A percentile compares a stretch with the other conserved stretches of the same genome.
phyloP scores from a whole-genome alignment of 2,329 filamentous ascomycete species.

The Ophiostoma sp. region DNA sequence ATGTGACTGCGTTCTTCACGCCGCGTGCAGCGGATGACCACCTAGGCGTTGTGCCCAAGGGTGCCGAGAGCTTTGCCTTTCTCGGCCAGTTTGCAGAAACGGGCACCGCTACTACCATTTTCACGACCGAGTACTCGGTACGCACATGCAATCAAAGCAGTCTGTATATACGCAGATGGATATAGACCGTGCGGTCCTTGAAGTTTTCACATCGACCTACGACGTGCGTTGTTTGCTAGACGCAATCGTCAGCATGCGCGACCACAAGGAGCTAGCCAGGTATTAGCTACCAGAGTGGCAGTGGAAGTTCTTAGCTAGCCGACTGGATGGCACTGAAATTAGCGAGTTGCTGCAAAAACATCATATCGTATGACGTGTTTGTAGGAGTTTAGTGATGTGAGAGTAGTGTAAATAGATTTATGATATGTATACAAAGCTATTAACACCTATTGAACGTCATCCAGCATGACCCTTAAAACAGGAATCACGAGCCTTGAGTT shows the following conservation, averaged over 20 bases:
- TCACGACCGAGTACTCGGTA: conserved; percentile 38
- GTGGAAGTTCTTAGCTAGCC: conserved; percentile 22
- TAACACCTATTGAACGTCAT: not conserved
- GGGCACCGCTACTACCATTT: conserved; percentile 34
- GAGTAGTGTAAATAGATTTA: not conserved
- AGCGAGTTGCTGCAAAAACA: conserved; percentile 27
- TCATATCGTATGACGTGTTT: conserved; percentile 19
- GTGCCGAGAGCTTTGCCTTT: conserved; percentile 36
- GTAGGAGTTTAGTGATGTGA: not conserved
- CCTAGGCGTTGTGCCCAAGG: conserved; percentile 36
- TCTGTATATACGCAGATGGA: conserved; percentile 33
- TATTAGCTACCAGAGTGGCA: conserved; percentile 27
- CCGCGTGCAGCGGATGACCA: conserved; percentile 35
- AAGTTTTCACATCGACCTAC: conserved; percentile 32
- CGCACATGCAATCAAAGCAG: conserved; percentile 32
- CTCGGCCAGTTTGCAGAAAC: conserved; percentile 41
- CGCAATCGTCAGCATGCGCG: conserved; percentile 25
- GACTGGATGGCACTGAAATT: conserved; percentile 25
- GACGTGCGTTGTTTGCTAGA: conserved; percentile 29
- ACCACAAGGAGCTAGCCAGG: conserved; percentile 26
- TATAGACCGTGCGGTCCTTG: conserved; percentile 30
- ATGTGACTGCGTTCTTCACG: conserved; percentile 37
- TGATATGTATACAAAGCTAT: not conserved
- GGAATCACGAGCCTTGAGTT: too few species aligned
- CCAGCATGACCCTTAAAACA: too few species aligned